A percentile compares a stretch with the other conserved stretches of the same genome.
phyloP scores from a whole-genome alignment of 768 basidiomycete species.

The Collybia mongolica region DNA sequence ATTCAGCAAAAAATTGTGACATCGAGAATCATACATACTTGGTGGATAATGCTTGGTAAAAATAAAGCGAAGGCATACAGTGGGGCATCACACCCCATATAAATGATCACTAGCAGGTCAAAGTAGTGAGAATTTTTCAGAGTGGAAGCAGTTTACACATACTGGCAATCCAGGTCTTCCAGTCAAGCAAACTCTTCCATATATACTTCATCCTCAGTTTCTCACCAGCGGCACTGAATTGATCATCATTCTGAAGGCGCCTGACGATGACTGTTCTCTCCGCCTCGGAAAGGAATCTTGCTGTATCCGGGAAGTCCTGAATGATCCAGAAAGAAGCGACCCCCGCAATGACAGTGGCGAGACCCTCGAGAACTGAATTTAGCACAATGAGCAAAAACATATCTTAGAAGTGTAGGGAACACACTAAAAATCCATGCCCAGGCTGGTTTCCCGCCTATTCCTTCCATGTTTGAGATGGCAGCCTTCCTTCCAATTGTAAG shows the following conservation, averaged over 20 bases:
- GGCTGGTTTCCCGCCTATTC: constrained; percentile 63
- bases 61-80: constrained; percentile 79
- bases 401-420: constrained; percentile 8
- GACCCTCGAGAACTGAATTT: constrained; percentile 55
- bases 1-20: not conserved
- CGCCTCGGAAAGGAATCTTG: constrained; percentile 70
- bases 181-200: constrained; percentile 57
- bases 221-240: constrained; percentile 76
- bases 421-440: constrained; percentile 73
- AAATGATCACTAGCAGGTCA: constrained; percentile 46
- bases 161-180: constrained; percentile 71
- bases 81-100: constrained; percentile 58
- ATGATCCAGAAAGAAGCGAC: constrained; percentile 71
- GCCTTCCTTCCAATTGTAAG: constrained; percentile 27
- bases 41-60: constrained; percentile 74
- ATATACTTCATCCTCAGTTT: constrained; percentile 57
- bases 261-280: constrained; percentile 68
- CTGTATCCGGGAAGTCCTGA: constrained; percentile 82
- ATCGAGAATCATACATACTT: constrained; percentile 36
- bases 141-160: constrained; percentile 12
- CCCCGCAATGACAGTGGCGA: constrained; percentile 68
- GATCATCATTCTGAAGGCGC: constrained; percentile 63
- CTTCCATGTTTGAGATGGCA: constrained; percentile 71
- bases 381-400: not conserved
- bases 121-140: not conserved